Percentiles rank a stretch among this genome's conserved stretches.
Conservation (phyloP, 2,329 filamentous ascomycete species). For the Penicillium psychrosexuale region DNA sequence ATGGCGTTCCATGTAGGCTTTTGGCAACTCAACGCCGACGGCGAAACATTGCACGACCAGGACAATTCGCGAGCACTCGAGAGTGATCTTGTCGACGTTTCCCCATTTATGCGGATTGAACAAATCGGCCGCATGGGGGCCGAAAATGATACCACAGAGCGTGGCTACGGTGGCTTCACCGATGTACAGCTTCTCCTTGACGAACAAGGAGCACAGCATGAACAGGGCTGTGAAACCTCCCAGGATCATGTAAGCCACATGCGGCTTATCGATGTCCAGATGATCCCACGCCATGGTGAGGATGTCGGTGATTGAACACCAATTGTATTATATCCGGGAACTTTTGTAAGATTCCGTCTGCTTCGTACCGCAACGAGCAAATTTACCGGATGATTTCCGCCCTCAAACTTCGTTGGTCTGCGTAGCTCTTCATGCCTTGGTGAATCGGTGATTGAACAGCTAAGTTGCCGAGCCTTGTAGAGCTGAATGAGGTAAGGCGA, state of each 20-base stretch:
- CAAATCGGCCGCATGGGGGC: slow-evolving; percentile 63
- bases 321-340: slow-evolving; percentile 5
- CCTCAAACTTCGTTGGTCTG: slow-evolving; percentile 18
- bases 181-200: slow-evolving; percentile 98
- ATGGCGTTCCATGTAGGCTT: slow-evolving; percentile 89
- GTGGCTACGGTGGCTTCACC: slow-evolving; percentile 93
- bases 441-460: slow-evolving; percentile 2
- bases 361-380: slow-evolving; percentile 11
- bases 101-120: slow-evolving; percentile 63
- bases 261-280: slow-evolving; percentile 76
- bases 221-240: slow-evolving; percentile 97
- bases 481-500: slow-evolving; percentile 10
- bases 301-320: not conserved
- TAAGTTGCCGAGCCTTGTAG: slow-evolving; percentile 16
- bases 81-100: slow-evolving; percentile 64
- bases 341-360: not conserved
- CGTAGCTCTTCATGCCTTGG: slow-evolving; percentile 31
- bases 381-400: slow-evolving; percentile 26
- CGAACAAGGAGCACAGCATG: slow-evolving; percentile 96
- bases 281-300: slow-evolving; percentile 51
- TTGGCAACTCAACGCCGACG: slow-evolving; percentile 68
- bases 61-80: slow-evolving; percentile 69
- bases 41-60: slow-evolving; percentile 72
- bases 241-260: slow-evolving; percentile 97
- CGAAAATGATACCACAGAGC: slow-evolving; percentile 67